These are phyloP conservation scores for Hordeum marinum DNA, from an alignment of 176 grass and related monocot species.

Conservation along the genomic window DNA sequence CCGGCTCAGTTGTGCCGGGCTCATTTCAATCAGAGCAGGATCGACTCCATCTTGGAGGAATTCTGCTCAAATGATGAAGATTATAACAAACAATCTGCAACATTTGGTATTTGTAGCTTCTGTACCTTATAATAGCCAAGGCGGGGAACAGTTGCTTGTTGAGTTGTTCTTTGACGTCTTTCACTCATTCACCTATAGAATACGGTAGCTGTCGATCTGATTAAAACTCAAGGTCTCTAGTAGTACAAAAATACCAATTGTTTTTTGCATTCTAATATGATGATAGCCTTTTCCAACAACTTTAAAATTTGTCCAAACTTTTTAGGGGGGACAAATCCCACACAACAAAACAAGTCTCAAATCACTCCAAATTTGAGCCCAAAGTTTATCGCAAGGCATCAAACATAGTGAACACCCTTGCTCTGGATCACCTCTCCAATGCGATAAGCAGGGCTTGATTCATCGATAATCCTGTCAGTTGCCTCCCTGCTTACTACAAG, in stretches of 20 bases:
- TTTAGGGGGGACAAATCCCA: no score
- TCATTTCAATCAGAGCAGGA: no score
- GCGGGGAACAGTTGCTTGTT: not conserved
- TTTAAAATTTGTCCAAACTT: no score
- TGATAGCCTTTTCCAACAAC: no score
- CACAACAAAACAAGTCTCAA: not conserved
- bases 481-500: conserved; percentile 59
- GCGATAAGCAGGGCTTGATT: conserved; percentile 27
- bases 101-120: not conserved
- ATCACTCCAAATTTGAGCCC: not conserved
- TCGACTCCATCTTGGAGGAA: no score
- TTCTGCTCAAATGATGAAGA: no score
- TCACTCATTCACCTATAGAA: not conserved
- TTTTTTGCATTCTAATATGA: no score
- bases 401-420: conserved; percentile 57
- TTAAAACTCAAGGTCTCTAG: no score
- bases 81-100: not conserved
- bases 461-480: conserved; percentile 46
- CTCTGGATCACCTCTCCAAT: conserved; percentile 76
- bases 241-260: no score
- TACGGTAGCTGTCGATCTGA: not conserved
- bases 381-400: not conserved
- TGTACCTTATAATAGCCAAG: not conserved
- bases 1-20: no score
- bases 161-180: not conserved